Percentiles rank a stretch among this genome's conserved stretches.
These are phyloP conservation scores for Microstroma glucosiphilum DNA, from an alignment of 1,284 basidiomycete genomes.

Conservation along the genomic window DNA sequence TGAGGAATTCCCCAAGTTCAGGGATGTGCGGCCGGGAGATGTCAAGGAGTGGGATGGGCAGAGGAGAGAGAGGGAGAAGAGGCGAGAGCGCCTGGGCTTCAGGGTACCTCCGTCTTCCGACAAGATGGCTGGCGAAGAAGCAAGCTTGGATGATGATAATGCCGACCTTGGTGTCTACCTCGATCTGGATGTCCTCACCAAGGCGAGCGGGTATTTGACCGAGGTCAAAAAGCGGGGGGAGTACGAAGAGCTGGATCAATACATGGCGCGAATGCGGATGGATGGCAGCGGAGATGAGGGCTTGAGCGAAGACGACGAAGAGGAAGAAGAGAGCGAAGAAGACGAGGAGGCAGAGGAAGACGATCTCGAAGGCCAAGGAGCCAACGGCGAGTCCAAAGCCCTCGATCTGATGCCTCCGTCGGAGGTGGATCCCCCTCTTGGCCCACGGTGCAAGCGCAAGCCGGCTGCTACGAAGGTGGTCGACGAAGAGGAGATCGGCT, in stretches of 20 bases:
- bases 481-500: conserved; percentile 59
- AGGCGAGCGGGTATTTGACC: conserved; percentile 40
- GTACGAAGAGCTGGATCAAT: conserved; percentile 35
- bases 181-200: conserved; percentile 34
- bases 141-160: conserved; percentile 42
- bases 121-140: conserved; percentile 16
- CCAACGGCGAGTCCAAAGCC: conserved; percentile 57
- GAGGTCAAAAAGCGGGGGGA: conserved; percentile 18
- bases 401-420: conserved; percentile 68
- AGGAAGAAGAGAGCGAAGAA: conserved; percentile 13
- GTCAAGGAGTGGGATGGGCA: conserved; percentile 13
- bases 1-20: conserved; percentile 64
- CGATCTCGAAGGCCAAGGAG: conserved; percentile 14
- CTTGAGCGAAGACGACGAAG: conserved; percentile 12
- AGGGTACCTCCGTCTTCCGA: conserved; percentile 1
- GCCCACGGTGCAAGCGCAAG: no score
- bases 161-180: conserved; percentile 2
- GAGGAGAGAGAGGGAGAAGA: conserved; percentile 54
- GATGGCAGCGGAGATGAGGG: conserved; percentile 26
- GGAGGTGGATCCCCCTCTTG: conserved; percentile 53
- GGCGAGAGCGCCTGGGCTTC: conserved; percentile 23
- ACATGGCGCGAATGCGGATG: conserved; percentile 27
- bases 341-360: conserved; percentile 19
- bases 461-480: no score
- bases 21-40: conserved; percentile 22